A percentile compares a stretch with the other conserved stretches of the same genome.
phyloP scores from a whole-genome alignment of 305 asterid genomes.

The Rubia tinctorum region DNA sequence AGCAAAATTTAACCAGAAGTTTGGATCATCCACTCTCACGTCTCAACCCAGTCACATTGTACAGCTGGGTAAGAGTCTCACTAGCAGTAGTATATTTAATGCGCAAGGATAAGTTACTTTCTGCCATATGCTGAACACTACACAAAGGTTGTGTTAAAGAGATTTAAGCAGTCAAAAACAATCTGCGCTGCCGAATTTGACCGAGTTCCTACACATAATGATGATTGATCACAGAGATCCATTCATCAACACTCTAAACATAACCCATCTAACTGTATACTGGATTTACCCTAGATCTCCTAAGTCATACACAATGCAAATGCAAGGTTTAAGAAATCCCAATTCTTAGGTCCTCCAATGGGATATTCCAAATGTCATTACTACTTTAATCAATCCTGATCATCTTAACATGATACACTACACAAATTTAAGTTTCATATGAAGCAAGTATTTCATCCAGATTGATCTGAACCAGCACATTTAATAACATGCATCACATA shows the following conservation, averaged over 20 bases:
- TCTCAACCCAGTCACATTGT: neutral
- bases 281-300: neutral
- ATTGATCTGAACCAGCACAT: neutral
- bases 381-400: neutral
- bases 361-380: too few relatives aligned
- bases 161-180: neutral
- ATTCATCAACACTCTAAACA: neutral
- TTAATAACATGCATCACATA: neutral
- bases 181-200: neutral
- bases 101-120: neutral
- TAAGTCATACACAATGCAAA: neutral
- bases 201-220: neutral
- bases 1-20: neutral
- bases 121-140: neutral
- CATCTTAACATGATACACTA: neutral
- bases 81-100: neutral
- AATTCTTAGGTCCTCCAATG: constrained; percentile 1
- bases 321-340: neutral
- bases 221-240: neutral
- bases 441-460: neutral
- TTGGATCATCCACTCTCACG: neutral
- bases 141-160: neutral
- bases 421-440: neutral
- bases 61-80: constrained; percentile 4
- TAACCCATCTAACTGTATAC: neutral